phyloP scores from a whole-genome alignment of 371 early-diverging fungal genomes.

The Mortierella sp. region DNA sequence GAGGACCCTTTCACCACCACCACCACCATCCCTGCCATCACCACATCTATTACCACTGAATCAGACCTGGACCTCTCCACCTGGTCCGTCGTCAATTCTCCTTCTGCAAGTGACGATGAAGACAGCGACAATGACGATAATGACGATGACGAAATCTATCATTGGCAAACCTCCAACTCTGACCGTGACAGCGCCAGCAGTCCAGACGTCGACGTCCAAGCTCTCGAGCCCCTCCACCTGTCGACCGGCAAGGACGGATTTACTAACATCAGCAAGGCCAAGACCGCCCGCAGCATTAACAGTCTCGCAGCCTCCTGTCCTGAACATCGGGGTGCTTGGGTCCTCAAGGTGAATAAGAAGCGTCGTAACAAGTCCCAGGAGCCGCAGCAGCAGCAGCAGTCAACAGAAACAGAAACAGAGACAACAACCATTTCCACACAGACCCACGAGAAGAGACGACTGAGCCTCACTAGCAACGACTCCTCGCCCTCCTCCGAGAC shows the following conservation, averaged over 20 bases:
- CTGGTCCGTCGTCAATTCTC: slow-evolving; percentile 41
- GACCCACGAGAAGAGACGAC: slow-evolving; percentile 3
- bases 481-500: neutral
- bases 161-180: slow-evolving; percentile 7
- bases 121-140: slow-evolving; percentile 14
- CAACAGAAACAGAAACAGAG: neutral
- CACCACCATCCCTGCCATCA: too few species aligned
- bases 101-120: slow-evolving; percentile 22
- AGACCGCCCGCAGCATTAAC: slow-evolving; percentile 28
- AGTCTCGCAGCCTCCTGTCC: slow-evolving; percentile 18
- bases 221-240: slow-evolving; percentile 57
- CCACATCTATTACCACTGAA: neutral
- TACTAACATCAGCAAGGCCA: slow-evolving; percentile 37
- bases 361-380: slow-evolving; percentile 14
- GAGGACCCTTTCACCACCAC: neutral
- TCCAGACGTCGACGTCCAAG: too few species aligned
- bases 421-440: neutral
- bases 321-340: slow-evolving; percentile 30
- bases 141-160: slow-evolving; percentile 33
- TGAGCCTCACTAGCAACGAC: neutral
- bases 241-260: slow-evolving; percentile 40
- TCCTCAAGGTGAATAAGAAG: slow-evolving; percentile 36
- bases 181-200: neutral
- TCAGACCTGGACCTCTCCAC: slow-evolving; percentile 33
- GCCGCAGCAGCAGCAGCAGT: neutral